These are phyloP conservation scores for Phytomonas sp. DNA, from an alignment of 208 protist species.

Conservation along the genomic window DNA sequence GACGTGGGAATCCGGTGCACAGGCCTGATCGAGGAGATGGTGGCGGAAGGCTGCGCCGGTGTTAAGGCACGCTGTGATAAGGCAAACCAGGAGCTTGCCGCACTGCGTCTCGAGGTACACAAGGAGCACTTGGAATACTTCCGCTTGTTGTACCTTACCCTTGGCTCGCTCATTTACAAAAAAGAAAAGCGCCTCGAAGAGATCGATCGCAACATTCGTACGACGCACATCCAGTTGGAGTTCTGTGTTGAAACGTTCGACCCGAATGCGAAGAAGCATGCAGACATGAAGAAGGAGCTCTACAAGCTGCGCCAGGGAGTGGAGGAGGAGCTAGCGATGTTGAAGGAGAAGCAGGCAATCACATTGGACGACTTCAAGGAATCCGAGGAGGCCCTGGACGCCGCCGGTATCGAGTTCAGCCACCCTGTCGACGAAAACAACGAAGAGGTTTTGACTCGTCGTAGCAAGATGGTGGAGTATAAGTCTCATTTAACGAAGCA, in stretches of 20 bases:
- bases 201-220: slow-evolving; percentile 71
- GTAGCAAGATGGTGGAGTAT: slow-evolving; percentile 85
- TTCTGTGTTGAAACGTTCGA: slow-evolving; percentile 80
- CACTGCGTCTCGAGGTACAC: slow-evolving; percentile 65
- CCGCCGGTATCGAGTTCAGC: slow-evolving; percentile 58
- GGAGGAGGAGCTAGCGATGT: slow-evolving; percentile 72
- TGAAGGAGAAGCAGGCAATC: slow-evolving; percentile 66
- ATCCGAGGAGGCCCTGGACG: slow-evolving; percentile 63
- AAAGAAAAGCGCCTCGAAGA: slow-evolving; percentile 67
- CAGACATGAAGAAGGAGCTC: slow-evolving; percentile 74
- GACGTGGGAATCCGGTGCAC: slow-evolving; percentile 61
- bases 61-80: slow-evolving; percentile 72
- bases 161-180: slow-evolving; percentile 73
- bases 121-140: slow-evolving; percentile 79
- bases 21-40: slow-evolving; percentile 63
- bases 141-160: slow-evolving; percentile 69
- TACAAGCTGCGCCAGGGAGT: slow-evolving; percentile 64
- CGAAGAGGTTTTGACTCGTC: slow-evolving; percentile 65
- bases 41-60: slow-evolving; percentile 56
- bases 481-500: slow-evolving; percentile 71
- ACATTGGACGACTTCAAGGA: slow-evolving; percentile 70
- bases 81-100: slow-evolving; percentile 56
- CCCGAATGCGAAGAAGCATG: slow-evolving; percentile 67
- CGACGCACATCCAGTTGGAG: slow-evolving; percentile 69
- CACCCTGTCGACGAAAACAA: slow-evolving; percentile 64